Evolutionary conservation across 2,329 filamentous ascomycete genomes (phyloP), one percentile per base, ranked within the genome.

Genomic region (Venturia aucupariae): DNA sequence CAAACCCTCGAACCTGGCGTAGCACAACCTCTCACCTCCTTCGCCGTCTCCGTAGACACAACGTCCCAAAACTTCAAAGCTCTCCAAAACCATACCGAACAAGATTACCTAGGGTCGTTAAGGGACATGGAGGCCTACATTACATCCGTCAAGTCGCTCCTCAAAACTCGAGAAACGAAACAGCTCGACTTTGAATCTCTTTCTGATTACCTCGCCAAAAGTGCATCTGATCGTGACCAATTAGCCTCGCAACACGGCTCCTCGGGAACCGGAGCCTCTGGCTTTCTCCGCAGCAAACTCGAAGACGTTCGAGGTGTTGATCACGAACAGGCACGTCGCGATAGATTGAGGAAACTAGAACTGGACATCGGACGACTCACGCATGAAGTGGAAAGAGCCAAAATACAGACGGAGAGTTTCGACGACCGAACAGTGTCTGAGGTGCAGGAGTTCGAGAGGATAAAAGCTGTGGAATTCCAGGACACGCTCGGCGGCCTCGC

Each of bases 41-140:
- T 99, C 72, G 90, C 92, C 0, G 86, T 88, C 7, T 91, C 89
- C 30, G 86, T 97, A 39, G 90, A 96, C 70, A 89, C 94, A 71
- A 93, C 90, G 0, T 88, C 89, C 10, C 79, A 86, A 1, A 90
- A 90, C 4, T 84, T 96, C 71, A 90, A 86, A 71, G 81, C 78
- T n/a, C 82, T 99, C 66, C 90, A 91, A 72, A 92, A 97, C 67
- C 84, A 92, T 71, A 97, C 93, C 0, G 94, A 99, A 73, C 92
- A 96, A 71, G 92, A 97, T 75, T 99, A 99, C 73, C 85, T 99
- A 1, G 90, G 91, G 69, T 93, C 89, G 64, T 81, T 99, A 63
- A 86, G 92, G 61, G 94, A 99, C 77, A 96, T 97, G 92, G 90
- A 95, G 71, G 89, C 92, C 32, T 99, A 97, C 76, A 93, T 92